phyloP scores from a whole-genome alignment of 495 filamentous ascomycete species.

The Gamarada debralockiae region DNA sequence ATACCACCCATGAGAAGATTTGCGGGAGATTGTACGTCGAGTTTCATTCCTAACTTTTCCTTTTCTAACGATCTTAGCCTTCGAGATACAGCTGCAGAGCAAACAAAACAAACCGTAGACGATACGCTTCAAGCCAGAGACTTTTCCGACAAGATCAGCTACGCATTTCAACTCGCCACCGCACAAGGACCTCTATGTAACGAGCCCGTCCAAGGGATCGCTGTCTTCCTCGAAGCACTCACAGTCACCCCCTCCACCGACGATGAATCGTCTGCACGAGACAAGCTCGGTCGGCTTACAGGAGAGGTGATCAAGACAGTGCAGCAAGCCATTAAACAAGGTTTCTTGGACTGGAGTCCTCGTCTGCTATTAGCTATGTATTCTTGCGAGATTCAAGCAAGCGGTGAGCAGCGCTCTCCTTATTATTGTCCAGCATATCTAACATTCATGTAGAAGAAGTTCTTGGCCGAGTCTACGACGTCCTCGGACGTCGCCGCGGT shows the following conservation, averaged over 20 bases:
- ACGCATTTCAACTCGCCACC: constrained; percentile 93
- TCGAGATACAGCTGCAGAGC: constrained; percentile 16
- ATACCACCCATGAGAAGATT: constrained; percentile 67
- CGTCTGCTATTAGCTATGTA: constrained; percentile 97
- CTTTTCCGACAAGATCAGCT: constrained; percentile 83
- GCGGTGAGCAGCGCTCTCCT: constrained; percentile 52
- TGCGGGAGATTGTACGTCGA: constrained; percentile 70
- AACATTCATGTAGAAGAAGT: constrained; percentile 67
- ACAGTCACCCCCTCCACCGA: constrained; percentile 53
- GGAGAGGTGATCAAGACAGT: constrained; percentile 88
- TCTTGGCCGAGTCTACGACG: constrained; percentile 88
- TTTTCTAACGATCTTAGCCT: constrained; percentile 25
- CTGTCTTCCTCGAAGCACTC: constrained; percentile 85
- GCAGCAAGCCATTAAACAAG: constrained; percentile 78
- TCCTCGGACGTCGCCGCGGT: constrained; percentile 86
- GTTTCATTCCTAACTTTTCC: neutral
- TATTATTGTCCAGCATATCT: neutral
- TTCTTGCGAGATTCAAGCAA: constrained; percentile 93
- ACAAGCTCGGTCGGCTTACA: constrained; percentile 74
- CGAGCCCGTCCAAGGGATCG: constrained; percentile 90
- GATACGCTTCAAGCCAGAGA: constrained; percentile 64
- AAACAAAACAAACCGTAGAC: constrained; percentile 22
- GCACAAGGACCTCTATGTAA: constrained; percentile 85
- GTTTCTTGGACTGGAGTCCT: constrained; percentile 93
- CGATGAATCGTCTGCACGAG: constrained; percentile 43